phyloP scores from a whole-genome alignment of 2,329 filamentous ascomycete genomes.

The Cordyceps javanica region DNA sequence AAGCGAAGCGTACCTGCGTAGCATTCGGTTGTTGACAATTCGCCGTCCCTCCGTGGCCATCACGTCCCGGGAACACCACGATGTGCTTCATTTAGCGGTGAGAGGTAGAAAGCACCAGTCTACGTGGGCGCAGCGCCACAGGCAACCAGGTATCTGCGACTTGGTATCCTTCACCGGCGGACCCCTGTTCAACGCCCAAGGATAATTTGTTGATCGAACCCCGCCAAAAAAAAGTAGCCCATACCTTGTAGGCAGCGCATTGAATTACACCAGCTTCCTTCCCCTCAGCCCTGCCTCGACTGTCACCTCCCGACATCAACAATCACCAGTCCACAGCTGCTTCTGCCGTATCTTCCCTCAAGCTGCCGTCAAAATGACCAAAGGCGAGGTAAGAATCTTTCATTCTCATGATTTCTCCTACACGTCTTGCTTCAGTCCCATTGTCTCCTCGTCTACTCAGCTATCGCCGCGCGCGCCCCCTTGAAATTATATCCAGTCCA shows the following conservation, averaged over 20 bases:
- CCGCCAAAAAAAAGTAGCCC: conserved; percentile 18
- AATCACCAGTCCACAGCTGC: conserved; percentile 18
- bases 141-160: conserved; percentile 11
- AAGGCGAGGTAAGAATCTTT: conserved; percentile 45
- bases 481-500: conserved; percentile 5
- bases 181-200: conserved; percentile 13
- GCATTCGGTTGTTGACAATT: neutral
- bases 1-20: neutral
- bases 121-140: neutral
- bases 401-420: neutral
- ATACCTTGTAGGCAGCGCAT: conserved; percentile 17
- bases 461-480: neutral
- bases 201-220: conserved; percentile 20
- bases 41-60: neutral
- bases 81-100: conserved; percentile 19
- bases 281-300: conserved; percentile 15
- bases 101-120: conserved; percentile 15
- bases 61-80: neutral
- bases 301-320: conserved; percentile 20
- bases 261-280: conserved; percentile 29
- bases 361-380: conserved; percentile 37
- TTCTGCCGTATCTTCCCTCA: conserved; percentile 18
- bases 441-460: conserved; percentile 14
- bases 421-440: neutral
- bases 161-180: neutral